phyloP scores from a whole-genome alignment of 768 basidiomycete species.

The Cubamyces lactineus region DNA sequence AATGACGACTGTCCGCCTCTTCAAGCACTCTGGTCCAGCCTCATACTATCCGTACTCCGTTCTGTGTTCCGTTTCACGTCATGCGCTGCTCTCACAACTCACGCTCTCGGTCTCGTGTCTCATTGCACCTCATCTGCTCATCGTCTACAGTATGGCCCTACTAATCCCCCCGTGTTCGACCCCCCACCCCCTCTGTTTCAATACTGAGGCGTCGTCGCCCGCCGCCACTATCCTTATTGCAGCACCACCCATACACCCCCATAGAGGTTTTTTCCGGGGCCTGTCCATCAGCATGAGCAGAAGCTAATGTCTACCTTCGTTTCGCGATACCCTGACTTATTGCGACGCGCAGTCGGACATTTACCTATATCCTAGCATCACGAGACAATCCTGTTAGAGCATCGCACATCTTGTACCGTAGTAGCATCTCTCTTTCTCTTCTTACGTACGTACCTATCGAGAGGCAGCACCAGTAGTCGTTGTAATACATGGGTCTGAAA shows the following conservation, averaged over 20 bases:
- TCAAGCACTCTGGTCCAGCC: slow-evolving; percentile 15
- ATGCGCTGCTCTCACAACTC: slow-evolving; percentile 66
- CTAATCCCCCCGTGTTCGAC: slow-evolving; percentile 32
- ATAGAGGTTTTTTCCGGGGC: slow-evolving; percentile 47
- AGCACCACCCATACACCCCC: slow-evolving; percentile 32
- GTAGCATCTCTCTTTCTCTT: slow-evolving; percentile 30
- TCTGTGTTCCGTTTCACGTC: slow-evolving; percentile 37
- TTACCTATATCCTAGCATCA: slow-evolving; percentile 49
- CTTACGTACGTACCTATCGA: slow-evolving; percentile 24
- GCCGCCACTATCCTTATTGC: slow-evolving; percentile 24
- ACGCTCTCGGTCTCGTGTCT: slow-evolving; percentile 61
- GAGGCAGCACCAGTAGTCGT: slow-evolving; percentile 19
- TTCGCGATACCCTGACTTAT: slow-evolving; percentile 57
- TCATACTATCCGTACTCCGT: slow-evolving; percentile 16
- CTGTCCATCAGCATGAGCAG: slow-evolving; percentile 49
- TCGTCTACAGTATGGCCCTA: slow-evolving; percentile 48
- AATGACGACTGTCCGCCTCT: slow-evolving; percentile 20
- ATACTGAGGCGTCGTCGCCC: slow-evolving; percentile 27
- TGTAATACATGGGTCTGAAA: slow-evolving; percentile 21
- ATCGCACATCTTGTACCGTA: slow-evolving; percentile 56
- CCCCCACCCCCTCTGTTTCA: slow-evolving; percentile 27
- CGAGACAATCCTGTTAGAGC: slow-evolving; percentile 73
- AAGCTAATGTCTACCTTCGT: slow-evolving; percentile 49
- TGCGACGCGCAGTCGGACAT: slow-evolving; percentile 55
- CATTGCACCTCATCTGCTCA: slow-evolving; percentile 52